These are phyloP conservation scores for Aspergillus felis DNA, from an alignment of 2,329 filamentous ascomycete genomes.

Conservation along the genomic window DNA sequence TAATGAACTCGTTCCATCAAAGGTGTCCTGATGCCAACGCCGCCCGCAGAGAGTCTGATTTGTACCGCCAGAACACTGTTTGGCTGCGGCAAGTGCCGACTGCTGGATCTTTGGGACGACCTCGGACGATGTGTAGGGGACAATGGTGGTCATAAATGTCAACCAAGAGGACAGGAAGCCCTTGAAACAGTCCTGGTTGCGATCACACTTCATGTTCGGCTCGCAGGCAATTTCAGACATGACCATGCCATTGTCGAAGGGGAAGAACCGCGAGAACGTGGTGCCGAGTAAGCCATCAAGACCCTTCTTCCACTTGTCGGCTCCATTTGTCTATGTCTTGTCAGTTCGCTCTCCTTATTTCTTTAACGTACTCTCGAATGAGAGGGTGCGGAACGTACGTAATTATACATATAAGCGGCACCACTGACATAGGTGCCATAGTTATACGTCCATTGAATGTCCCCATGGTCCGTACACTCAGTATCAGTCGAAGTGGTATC, in stretches of 20 bases:
- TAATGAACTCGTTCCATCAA: slow-evolving; percentile 34
- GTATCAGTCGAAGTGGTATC: slow-evolving; percentile 49
- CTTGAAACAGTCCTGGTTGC: slow-evolving; percentile 72
- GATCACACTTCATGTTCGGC: slow-evolving; percentile 56
- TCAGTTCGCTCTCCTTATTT: slow-evolving; percentile 8
- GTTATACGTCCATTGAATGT: slow-evolving; percentile 58
- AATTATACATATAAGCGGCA: slow-evolving; percentile 56
- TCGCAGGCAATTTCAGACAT: slow-evolving; percentile 69
- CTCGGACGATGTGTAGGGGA: slow-evolving; percentile 52
- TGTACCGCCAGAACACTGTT: slow-evolving; percentile 58
- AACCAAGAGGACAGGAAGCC: slow-evolving; percentile 68
- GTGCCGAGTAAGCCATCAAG: slow-evolving; percentile 55
- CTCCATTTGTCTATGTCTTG: slow-evolving; percentile 34
- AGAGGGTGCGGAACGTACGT: slow-evolving; percentile 28
- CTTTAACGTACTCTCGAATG: not conserved
- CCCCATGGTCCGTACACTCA: slow-evolving; percentile 50
- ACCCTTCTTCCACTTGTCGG: slow-evolving; percentile 53
- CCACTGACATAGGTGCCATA: slow-evolving; percentile 54
- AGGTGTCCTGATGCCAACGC: slow-evolving; percentile 38
- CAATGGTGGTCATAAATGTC: slow-evolving; percentile 58
- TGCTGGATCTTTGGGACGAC: slow-evolving; percentile 58
- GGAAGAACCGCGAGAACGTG: slow-evolving; percentile 51
- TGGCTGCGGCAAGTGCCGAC: slow-evolving; percentile 59
- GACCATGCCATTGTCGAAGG: slow-evolving; percentile 45
- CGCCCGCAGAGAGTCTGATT: slow-evolving; percentile 55